phyloP scores from a whole-genome alignment of 2,329 filamentous ascomycete genomes.

The Hymenoscyphus infarciens region DNA sequence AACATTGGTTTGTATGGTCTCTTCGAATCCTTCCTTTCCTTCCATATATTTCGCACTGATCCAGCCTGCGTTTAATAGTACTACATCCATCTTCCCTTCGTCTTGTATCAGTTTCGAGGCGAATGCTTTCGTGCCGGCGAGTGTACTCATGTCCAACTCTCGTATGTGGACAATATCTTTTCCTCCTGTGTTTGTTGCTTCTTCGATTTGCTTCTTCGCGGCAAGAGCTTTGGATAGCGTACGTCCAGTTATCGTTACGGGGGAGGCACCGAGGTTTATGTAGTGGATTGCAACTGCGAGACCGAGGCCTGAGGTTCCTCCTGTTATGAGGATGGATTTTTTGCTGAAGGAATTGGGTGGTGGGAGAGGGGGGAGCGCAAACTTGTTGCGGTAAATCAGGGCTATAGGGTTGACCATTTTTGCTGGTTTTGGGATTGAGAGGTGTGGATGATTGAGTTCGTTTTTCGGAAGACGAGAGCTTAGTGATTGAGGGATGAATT shows the following conservation, averaged over 20 bases:
- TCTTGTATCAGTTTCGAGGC: constrained; percentile 26
- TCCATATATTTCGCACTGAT: constrained; percentile 19
- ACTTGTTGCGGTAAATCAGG: no score
- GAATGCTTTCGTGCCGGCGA: constrained; percentile 25
- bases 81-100: constrained; percentile 28
- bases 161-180: constrained; percentile 26
- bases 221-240: constrained; percentile 36
- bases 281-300: constrained; percentile 41
- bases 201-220: constrained; percentile 39
- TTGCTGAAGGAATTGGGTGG: constrained; percentile 25
- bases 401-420: no score
- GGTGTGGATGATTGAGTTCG: no score
- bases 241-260: constrained; percentile 41
- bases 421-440: no score
- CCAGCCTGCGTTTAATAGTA: constrained; percentile 34
- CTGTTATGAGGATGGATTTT: constrained; percentile 41
- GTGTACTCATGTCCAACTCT: constrained; percentile 30
- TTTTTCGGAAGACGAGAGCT: no score
- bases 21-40: constrained; percentile 44
- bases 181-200: constrained; percentile 17
- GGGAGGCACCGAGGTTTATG: constrained; percentile 39
- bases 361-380: constrained; percentile 25
- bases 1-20: constrained; percentile 54
- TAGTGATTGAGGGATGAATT: no score
- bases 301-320: constrained; percentile 41